phyloP scores from a whole-genome alignment of 805 yeast species.

The Candida succiphila region DNA sequence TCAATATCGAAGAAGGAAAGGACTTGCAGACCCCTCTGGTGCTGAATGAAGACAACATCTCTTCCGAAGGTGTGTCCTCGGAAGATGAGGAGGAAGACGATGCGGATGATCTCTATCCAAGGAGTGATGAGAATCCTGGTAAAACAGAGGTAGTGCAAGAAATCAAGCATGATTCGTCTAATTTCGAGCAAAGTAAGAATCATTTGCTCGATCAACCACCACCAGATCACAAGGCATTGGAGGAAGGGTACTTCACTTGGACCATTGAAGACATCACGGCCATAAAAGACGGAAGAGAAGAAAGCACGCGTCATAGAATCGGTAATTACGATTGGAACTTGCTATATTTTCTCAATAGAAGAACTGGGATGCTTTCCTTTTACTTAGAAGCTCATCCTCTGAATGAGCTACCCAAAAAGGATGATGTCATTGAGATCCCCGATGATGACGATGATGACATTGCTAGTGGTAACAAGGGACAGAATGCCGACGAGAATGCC shows the following conservation, averaged over 20 bases:
- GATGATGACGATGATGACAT: neutral
- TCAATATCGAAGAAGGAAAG: too few species aligned
- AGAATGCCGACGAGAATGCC: neutral
- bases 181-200: neutral
- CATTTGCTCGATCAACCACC: slow-evolving; percentile 15
- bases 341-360: slow-evolving; percentile 62
- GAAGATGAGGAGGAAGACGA: too few species aligned
- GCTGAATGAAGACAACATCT: too few species aligned
- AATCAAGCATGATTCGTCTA: slow-evolving; percentile 1
- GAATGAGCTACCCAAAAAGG: slow-evolving; percentile 4
- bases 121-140: too few species aligned
- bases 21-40: too few species aligned
- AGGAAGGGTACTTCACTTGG: slow-evolving; percentile 28
- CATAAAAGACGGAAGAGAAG: slow-evolving; percentile 20
- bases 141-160: too few species aligned
- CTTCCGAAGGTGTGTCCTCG: too few species aligned
- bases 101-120: too few species aligned
- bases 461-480: too few species aligned
- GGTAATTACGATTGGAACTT: slow-evolving; percentile 64
- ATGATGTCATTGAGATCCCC: neutral
- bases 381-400: slow-evolving; percentile 69
- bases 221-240: slow-evolving; percentile 20
- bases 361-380: slow-evolving; percentile 57
- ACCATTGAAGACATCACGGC: slow-evolving; percentile 21
- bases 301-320: slow-evolving; percentile 32